Evolutionary conservation across 306 rosid species (phyloP).

Genomic region (Ziziphus jujuba): DNA sequence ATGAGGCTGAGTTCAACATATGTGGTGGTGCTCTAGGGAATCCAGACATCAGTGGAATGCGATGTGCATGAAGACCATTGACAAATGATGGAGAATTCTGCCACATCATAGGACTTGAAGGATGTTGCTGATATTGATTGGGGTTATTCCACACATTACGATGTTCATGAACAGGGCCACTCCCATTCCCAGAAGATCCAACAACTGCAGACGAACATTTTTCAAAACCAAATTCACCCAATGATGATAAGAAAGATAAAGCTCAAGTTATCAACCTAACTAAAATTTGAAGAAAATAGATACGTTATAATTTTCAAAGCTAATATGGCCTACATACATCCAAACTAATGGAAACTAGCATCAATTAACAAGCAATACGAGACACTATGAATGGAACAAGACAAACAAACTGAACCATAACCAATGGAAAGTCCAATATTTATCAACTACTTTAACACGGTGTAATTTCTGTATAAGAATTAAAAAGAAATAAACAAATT

Average conservation of each 20-base stretch:
- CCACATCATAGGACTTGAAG: constrained; percentile 39
- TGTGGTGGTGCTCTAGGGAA: constrained; percentile 46
- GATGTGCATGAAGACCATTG: constrained; percentile 36
- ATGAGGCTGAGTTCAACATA: constrained; percentile 31
- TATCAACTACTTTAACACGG: too few species aligned
- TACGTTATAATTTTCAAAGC: too few species aligned
- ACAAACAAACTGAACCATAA: too few species aligned
- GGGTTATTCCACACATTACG: constrained; percentile 41
- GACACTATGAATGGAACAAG: too few species aligned
- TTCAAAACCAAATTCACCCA: constrained; percentile 16
- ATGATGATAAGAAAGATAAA: background rate
- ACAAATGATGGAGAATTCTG: constrained; percentile 38
- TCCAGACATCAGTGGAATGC: constrained; percentile 28
- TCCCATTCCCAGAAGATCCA: constrained; percentile 33
- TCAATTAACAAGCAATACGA: too few species aligned
- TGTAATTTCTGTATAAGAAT: too few species aligned
- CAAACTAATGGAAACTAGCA: too few species aligned
- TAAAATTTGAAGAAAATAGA: background rate
- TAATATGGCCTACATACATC: too few species aligned
- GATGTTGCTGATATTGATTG: constrained; percentile 30
- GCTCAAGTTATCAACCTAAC: background rate
- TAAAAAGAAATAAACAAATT: too few species aligned
- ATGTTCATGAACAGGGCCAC: constrained; percentile 37
- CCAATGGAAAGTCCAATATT: too few species aligned
- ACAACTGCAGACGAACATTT: constrained; percentile 36